Conservation (phyloP, 768 basidiomycete genomes). For the Lactarius hatsudake region DNA sequence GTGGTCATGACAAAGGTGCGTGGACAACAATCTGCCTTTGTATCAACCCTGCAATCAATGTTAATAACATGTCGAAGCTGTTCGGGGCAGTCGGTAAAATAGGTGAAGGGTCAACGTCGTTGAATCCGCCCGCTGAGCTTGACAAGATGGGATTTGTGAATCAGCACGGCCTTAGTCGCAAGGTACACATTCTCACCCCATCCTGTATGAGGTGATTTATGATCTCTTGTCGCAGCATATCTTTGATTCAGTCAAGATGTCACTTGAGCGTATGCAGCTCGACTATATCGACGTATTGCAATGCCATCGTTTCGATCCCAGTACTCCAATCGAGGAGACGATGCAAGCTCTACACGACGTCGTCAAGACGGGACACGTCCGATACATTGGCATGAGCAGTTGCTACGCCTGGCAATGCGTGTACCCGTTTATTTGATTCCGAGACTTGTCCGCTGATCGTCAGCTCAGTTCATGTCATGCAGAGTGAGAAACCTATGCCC, state of each 20-base stretch:
- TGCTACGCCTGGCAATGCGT: conserved; percentile 34
- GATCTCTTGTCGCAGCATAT: conserved; percentile 49
- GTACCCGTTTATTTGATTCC: conserved; percentile 1
- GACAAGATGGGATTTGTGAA: conserved; percentile 38
- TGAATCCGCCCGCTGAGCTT: conserved; percentile 2
- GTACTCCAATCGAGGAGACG: conserved; percentile 35
- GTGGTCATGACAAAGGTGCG: conserved; percentile 46
- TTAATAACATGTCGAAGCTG: neutral
- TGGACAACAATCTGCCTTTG: neutral
- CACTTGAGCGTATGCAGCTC: conserved; percentile 65
- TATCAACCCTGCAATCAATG: neutral
- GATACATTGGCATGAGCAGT: conserved; percentile 32
- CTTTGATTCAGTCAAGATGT: conserved; percentile 62
- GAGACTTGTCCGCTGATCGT: conserved; percentile 16
- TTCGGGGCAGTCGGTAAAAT: conserved; percentile 5
- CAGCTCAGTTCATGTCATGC: conserved; percentile 22
- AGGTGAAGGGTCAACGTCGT: neutral
- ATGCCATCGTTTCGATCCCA: conserved; percentile 39
- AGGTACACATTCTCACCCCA: conserved; percentile 28
- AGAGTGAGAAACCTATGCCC: conserved; percentile 16
- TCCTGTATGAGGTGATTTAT: neutral
- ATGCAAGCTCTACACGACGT: conserved; percentile 42
- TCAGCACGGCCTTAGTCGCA: conserved; percentile 38
- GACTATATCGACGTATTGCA: conserved; percentile 78
- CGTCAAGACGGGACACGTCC: conserved; percentile 30